Conservation (phyloP, 2,329 filamentous ascomycete species). For the Aspergillus floridensis region DNA sequence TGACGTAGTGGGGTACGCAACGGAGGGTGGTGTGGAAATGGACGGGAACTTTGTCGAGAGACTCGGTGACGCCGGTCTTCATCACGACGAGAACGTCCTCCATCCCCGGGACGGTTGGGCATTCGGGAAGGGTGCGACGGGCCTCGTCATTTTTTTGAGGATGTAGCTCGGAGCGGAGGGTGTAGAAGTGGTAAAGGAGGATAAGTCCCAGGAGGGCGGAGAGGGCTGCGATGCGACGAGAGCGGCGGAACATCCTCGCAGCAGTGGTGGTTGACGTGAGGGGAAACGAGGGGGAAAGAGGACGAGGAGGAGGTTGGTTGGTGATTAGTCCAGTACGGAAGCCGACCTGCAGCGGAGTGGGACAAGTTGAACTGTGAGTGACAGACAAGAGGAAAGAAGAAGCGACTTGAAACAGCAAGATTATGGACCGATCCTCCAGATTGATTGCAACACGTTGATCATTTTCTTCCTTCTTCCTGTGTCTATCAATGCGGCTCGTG, state of each 20-base stretch:
- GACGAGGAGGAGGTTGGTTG: not conserved
- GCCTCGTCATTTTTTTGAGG: slow-evolving; percentile 8
- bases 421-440: slow-evolving; percentile 11
- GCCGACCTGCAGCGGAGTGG: slow-evolving; percentile 7
- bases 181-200: slow-evolving; percentile 58
- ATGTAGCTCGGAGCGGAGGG: slow-evolving; percentile 62
- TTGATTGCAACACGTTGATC: slow-evolving; percentile 3
- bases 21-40: slow-evolving; percentile 55
- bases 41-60: slow-evolving; percentile 53
- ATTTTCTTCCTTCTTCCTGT: slow-evolving; percentile 10
- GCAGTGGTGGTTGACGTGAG: slow-evolving; percentile 31
- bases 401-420: slow-evolving; percentile 1
- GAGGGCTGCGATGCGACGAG: slow-evolving; percentile 44
- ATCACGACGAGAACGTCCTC: slow-evolving; percentile 57
- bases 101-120: slow-evolving; percentile 40
- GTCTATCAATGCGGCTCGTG: not conserved
- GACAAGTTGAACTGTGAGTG: not conserved
- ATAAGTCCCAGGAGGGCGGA: slow-evolving; percentile 57
- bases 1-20: slow-evolving; percentile 55
- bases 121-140: slow-evolving; percentile 14
- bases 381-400: not conserved
- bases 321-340: not conserved
- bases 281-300: slow-evolving; percentile 24
- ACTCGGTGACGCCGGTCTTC: slow-evolving; percentile 59
- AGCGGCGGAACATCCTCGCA: slow-evolving; percentile 17